Evolutionary conservation across 2,329 filamentous ascomycete species (phyloP).

Genomic region (Cercospora canescens): DNA sequence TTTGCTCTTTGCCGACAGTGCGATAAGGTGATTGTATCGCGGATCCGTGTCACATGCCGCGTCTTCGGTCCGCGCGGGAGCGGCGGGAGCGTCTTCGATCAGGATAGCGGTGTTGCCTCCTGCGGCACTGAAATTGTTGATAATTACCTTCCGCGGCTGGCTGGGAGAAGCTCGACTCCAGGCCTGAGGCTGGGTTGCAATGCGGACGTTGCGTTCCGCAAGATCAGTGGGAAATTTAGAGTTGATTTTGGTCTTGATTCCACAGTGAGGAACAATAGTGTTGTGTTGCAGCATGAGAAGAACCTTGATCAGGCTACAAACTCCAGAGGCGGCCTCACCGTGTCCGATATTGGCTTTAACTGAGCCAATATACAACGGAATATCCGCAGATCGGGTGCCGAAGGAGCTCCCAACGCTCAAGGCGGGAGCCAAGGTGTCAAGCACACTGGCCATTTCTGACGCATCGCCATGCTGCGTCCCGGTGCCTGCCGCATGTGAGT

Average conservation of each 20-base stretch:
- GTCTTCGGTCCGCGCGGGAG: too few species aligned
- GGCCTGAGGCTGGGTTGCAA: slow-evolving; percentile 48
- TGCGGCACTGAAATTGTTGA: slow-evolving; percentile 57
- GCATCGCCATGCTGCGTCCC: slow-evolving; percentile 84
- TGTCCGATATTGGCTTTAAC: slow-evolving; percentile 59
- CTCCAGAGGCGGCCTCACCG: slow-evolving; percentile 56
- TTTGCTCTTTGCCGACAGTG: slow-evolving; percentile 53
- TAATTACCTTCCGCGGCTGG: slow-evolving; percentile 51
- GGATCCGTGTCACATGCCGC: too few species aligned
- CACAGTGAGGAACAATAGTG: slow-evolving; percentile 56
- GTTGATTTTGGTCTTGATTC: slow-evolving; percentile 58
- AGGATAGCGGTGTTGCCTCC: slow-evolving; percentile 56
- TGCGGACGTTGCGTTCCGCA: slow-evolving; percentile 54
- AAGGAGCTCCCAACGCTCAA: slow-evolving; percentile 55
- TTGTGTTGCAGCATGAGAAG: slow-evolving; percentile 57
- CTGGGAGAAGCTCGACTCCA: slow-evolving; percentile 49
- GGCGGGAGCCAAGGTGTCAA: slow-evolving; percentile 60
- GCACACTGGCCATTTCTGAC: slow-evolving; percentile 78
- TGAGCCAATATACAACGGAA: slow-evolving; percentile 54
- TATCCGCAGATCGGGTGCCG: too few species aligned
- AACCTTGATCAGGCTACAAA: slow-evolving; percentile 56
- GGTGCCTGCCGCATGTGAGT: too few species aligned
- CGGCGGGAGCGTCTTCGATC: slow-evolving; percentile 55
- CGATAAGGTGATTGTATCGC: slow-evolving; percentile 41
- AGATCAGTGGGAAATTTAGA: slow-evolving; percentile 57